Evolutionary conservation across 345 rosid species (phyloP).

Genomic region (Lepidium africanum): DNA sequence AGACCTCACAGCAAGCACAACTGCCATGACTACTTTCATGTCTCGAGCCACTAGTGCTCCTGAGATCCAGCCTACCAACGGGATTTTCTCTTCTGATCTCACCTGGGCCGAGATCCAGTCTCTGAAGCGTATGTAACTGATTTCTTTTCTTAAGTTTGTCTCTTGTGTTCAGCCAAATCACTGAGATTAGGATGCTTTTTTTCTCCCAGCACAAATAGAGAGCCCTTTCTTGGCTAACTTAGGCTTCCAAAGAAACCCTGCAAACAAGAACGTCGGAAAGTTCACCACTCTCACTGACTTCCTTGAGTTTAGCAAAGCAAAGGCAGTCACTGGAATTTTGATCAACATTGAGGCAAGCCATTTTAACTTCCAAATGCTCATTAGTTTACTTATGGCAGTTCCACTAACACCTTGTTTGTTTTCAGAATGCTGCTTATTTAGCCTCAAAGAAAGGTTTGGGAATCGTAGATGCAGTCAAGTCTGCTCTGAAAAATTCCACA

Average conservation of each 20-base stretch:
- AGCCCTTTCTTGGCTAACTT: conserved; percentile 38
- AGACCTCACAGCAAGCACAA: conserved; percentile 55
- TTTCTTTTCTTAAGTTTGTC: neutral
- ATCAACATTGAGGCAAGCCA: conserved; percentile 58
- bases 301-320: conserved; percentile 63
- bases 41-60: conserved; percentile 43
- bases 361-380: neutral
- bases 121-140: conserved; percentile 47
- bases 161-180: neutral
- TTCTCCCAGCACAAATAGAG: conserved; percentile 62
- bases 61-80: conserved; percentile 54
- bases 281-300: conserved; percentile 53
- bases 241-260: conserved; percentile 51
- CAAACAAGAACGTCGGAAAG: conserved; percentile 56
- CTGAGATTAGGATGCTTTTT: neutral
- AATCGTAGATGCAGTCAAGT: conserved; percentile 39
- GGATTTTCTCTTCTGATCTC: conserved; percentile 82
- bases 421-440: conserved; percentile 83
- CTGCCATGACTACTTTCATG: conserved; percentile 49
- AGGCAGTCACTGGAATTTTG: conserved; percentile 63
- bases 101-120: conserved; percentile 80
- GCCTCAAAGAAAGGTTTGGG: conserved; percentile 74
- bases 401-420: neutral
- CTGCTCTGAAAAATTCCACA: conserved; percentile 52
- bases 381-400: neutral